Conservation (phyloP, 1,284 basidiomycete species). For the Austroboletus novae-zelandiae region DNA sequence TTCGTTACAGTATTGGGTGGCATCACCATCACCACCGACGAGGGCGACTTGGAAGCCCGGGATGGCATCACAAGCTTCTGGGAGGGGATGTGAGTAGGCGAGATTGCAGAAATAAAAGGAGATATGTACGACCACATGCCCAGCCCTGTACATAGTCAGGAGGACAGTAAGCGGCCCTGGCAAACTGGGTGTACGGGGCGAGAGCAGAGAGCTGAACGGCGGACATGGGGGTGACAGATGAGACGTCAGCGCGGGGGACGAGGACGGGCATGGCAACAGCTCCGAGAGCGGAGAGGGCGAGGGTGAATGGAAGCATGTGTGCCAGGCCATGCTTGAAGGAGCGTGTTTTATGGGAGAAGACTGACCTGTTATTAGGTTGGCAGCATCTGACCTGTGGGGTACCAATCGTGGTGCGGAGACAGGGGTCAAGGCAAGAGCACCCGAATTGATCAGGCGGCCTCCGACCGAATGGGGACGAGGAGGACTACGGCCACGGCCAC, state of each 20-base stretch:
- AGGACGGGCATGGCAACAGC: slow-evolving; percentile 12
- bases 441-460: too few species aligned
- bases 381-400: not conserved
- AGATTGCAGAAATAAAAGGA: not conserved
- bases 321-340: not conserved
- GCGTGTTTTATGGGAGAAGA: not conserved
- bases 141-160: slow-evolving; percentile 39
- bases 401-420: too few species aligned
- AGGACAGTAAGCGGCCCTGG: slow-evolving; percentile 51
- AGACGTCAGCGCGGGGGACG: slow-evolving; percentile 6
- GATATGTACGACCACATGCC: slow-evolving; percentile 43
- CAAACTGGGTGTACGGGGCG: slow-evolving; percentile 48
- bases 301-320: slow-evolving; percentile 5
- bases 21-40: slow-evolving; percentile 38
- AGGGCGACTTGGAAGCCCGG: slow-evolving; percentile 37
- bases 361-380: not conserved
- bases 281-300: slow-evolving; percentile 3
- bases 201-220: slow-evolving; percentile 36
- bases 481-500: too few species aligned
- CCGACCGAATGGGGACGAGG: too few species aligned
- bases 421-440: too few species aligned
- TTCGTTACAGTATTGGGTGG: slow-evolving; percentile 36
- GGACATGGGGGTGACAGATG: slow-evolving; percentile 34
- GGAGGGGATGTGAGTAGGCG: slow-evolving; percentile 4
- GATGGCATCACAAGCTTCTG: slow-evolving; percentile 36